phyloP scores from a whole-genome alignment of 495 filamentous ascomycete genomes.

The Clohesyomyces aquaticus region DNA sequence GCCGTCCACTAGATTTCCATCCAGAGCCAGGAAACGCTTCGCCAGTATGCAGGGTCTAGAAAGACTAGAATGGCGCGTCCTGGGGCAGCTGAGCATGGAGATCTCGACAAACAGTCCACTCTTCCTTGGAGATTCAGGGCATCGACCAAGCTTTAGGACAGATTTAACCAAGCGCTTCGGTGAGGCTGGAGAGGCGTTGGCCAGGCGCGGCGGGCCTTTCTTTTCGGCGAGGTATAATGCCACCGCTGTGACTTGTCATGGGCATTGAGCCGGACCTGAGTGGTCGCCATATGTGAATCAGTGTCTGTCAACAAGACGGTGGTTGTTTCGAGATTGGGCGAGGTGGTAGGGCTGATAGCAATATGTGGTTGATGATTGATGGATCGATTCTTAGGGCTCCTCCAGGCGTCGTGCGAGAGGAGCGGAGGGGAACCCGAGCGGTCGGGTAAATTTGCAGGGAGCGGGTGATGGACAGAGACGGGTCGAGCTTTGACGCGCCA shows the following conservation, averaged over 20 bases:
- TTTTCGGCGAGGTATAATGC: slow-evolving; percentile 4
- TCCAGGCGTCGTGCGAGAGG: too few species aligned
- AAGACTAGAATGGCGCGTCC: not conserved
- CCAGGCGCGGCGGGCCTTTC: not conserved
- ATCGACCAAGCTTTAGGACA: not conserved
- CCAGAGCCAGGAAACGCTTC: too few species aligned
- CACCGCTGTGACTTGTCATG: too few species aligned
- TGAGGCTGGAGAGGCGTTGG: not conserved
- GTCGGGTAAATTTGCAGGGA: slow-evolving; percentile 5
- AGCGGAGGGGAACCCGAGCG: not conserved
- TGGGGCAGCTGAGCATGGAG: not conserved
- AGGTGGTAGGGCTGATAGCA: not conserved
- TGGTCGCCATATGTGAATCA: not conserved
- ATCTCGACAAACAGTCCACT: too few species aligned
- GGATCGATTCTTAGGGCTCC: too few species aligned
- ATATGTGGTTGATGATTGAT: not conserved
- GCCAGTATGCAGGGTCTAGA: not conserved
- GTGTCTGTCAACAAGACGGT: not conserved
- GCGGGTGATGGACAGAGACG: slow-evolving; percentile 5
- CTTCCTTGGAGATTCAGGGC: not conserved
- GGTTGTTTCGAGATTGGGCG: not conserved
- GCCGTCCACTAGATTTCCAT: too few species aligned
- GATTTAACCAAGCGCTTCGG: not conserved
- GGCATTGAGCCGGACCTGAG: not conserved
- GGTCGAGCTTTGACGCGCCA: slow-evolving; percentile 5